Percentiles rank a stretch among this genome's conserved stretches.
Evolutionary conservation across 371 early-diverging fungal species (phyloP).

Genomic region (Saksenaea vasiformis): DNA sequence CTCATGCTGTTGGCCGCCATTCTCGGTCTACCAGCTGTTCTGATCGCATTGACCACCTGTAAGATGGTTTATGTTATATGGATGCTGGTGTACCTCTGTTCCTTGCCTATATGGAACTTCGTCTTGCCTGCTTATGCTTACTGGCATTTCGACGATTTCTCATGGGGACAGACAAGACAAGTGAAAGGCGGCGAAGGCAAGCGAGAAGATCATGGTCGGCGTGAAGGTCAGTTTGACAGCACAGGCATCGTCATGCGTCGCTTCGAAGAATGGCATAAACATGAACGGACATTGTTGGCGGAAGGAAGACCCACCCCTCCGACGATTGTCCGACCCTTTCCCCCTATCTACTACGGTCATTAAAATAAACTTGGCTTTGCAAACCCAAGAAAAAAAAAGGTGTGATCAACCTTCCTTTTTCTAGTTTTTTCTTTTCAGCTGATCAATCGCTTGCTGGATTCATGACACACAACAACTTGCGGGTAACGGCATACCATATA

Average conservation of each 20-base stretch:
- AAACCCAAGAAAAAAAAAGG: not conserved
- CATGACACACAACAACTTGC: too few species aligned
- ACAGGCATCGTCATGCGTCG: slow-evolving; percentile 47
- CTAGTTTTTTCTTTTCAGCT: too few species aligned
- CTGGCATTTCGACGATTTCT: slow-evolving; percentile 98
- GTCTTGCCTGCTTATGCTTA: slow-evolving; percentile 92
- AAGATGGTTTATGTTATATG: slow-evolving; percentile 85
- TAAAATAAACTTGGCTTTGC: not conserved
- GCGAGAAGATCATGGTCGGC: slow-evolving; percentile 63
- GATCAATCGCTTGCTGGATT: too few species aligned
- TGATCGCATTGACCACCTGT: slow-evolving; percentile 84
- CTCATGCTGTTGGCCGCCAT: slow-evolving; percentile 69
- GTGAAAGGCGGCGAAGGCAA: slow-evolving; percentile 66
- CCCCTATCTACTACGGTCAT: slow-evolving; percentile 42
- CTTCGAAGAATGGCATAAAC: slow-evolving; percentile 50
- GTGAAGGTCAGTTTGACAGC: slow-evolving; percentile 55
- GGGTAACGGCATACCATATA: too few species aligned
- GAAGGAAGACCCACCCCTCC: slow-evolving; percentile 20
- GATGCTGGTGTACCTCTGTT: slow-evolving; percentile 89
- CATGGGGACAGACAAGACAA: slow-evolving; percentile 93
- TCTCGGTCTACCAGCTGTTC: slow-evolving; percentile 84
- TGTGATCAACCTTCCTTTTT: not conserved
- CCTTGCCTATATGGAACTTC: slow-evolving; percentile 93
- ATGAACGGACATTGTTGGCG: slow-evolving; percentile 25
- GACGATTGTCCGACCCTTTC: slow-evolving; percentile 26